Evolutionary conservation across 1,284 basidiomycete species (phyloP).

Genomic region (Microbotryum lychnidis-dioicae): DNA sequence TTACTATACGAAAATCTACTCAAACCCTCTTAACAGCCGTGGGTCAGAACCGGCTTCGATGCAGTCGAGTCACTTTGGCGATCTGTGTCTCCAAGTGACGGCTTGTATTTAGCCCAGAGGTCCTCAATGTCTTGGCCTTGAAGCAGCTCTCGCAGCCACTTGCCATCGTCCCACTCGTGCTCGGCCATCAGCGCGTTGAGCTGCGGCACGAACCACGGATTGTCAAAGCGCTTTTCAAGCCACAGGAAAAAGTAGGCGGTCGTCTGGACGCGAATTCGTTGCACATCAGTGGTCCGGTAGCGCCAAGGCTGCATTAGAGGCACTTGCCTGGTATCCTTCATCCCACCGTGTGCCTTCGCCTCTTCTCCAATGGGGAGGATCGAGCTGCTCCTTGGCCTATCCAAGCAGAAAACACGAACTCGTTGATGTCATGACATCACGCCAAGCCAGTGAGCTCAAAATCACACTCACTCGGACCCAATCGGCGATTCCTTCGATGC

Average conservation of each 20-base stretch:
- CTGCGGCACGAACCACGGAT: constrained; percentile 15
- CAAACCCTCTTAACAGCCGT: too few relatives aligned
- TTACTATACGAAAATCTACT: too few relatives aligned
- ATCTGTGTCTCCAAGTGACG: neutral
- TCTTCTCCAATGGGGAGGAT: constrained; percentile 27
- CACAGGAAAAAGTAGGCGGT: constrained; percentile 24
- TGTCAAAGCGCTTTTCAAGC: constrained; percentile 2
- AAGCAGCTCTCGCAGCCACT: constrained; percentile 5
- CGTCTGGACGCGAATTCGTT: neutral
- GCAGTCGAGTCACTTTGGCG: too few relatives aligned
- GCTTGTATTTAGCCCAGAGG: constrained; percentile 22
- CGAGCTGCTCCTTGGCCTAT: neutral
- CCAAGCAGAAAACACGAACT: too few relatives aligned
- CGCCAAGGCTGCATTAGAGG: neutral
- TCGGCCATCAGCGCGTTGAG: constrained; percentile 16
- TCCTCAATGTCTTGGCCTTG: constrained; percentile 7
- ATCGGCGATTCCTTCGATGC: constrained; percentile 33
- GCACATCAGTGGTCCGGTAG: neutral
- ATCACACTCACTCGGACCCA: constrained; percentile 24
- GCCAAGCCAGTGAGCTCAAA: too few relatives aligned
- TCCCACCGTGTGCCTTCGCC: constrained; percentile 17
- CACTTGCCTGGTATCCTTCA: constrained; percentile 21
- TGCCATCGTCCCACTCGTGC: constrained; percentile 13
- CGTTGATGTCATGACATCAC: too few relatives aligned
- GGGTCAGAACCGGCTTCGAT: too few relatives aligned